Evolutionary conservation across 495 filamentous ascomycete species (phyloP).

Genomic region (Tuber borchii): DNA sequence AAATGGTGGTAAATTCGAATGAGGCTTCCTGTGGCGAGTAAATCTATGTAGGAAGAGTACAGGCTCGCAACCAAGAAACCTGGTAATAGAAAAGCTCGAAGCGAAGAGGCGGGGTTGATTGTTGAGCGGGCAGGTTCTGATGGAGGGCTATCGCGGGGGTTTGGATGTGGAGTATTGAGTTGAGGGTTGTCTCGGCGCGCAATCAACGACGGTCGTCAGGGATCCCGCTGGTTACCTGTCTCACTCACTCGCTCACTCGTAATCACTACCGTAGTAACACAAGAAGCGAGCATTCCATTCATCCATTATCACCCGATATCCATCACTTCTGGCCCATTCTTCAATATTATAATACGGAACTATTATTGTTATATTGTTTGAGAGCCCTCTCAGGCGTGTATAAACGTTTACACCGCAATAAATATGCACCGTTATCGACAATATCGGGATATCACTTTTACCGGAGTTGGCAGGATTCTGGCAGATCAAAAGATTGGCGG

Average conservation of each 20-base stretch:
- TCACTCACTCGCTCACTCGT: background rate
- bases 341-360: background rate
- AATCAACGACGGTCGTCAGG: conserved; percentile 1
- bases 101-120: conserved; percentile 1
- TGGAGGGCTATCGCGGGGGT: background rate
- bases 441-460: background rate
- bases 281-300: background rate
- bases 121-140: background rate
- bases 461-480: background rate
- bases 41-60: background rate
- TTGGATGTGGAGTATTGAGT: conserved; percentile 2
- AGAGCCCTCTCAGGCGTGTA: background rate
- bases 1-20: background rate
- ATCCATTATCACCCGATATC: background rate
- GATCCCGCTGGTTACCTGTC: conserved; percentile 1
- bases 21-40: background rate
- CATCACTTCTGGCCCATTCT: background rate
- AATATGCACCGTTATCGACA: background rate
- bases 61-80: background rate
- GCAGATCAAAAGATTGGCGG: background rate
- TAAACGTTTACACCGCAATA: background rate
- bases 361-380: background rate
- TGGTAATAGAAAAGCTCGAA: background rate
- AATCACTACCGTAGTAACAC: background rate
- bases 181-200: conserved; percentile 1